Conservation (phyloP, 306 rosid species). For the Casuarina cunninghamiana region DNA sequence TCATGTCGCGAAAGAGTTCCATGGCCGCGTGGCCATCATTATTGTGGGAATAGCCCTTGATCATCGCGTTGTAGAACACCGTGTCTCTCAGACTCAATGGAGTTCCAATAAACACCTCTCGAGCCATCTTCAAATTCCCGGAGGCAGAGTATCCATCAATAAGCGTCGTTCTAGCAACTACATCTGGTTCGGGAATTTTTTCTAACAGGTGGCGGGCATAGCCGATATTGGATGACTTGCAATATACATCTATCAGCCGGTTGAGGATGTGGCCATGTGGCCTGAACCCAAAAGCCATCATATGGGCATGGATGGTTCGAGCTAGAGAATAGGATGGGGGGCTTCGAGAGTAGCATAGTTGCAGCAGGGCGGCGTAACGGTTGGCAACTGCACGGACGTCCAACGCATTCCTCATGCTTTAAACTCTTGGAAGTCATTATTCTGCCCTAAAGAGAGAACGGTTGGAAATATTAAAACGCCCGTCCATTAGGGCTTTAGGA, state of each 20-base stretch:
- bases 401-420: constrained; percentile 15
- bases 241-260: constrained; percentile 46
- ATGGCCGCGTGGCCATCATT: constrained; percentile 46
- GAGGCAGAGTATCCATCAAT: constrained; percentile 41
- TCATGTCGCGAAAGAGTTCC: constrained; percentile 37
- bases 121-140: constrained; percentile 39
- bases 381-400: constrained; percentile 39
- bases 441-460: background rate
- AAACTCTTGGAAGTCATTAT: background rate
- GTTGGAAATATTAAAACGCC: too few species aligned
- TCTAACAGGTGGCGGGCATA: constrained; percentile 62
- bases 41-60: constrained; percentile 41
- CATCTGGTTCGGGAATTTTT: constrained; percentile 39
- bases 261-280: constrained; percentile 55
- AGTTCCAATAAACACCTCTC: constrained; percentile 33
- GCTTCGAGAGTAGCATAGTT: constrained; percentile 19
- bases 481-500: too few species aligned
- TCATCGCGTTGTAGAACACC: constrained; percentile 54
- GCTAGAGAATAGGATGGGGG: constrained; percentile 34
- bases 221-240: constrained; percentile 49
- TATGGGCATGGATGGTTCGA: constrained; percentile 54
- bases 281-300: constrained; percentile 53
- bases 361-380: constrained; percentile 46
- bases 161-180: constrained; percentile 41
- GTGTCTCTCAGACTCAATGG: constrained; percentile 40